These are phyloP conservation scores for Eucalyptus sideroxylon DNA, from an alignment of 345 rosid species.

Conservation along the genomic window DNA sequence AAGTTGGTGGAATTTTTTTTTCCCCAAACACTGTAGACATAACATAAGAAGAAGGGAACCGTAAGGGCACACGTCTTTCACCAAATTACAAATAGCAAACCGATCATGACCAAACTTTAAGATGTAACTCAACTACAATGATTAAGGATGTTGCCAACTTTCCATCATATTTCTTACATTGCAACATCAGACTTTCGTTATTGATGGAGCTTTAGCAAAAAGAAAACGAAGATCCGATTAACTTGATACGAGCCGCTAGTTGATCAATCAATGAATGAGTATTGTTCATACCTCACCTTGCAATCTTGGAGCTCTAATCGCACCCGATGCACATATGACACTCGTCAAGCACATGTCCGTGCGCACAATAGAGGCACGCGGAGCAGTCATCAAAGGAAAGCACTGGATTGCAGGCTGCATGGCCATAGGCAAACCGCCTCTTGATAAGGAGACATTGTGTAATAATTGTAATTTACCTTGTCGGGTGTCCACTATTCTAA, in stretches of 20 bases:
- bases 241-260: neutral
- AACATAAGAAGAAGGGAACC: neutral
- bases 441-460: neutral
- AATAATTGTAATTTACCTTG: neutral
- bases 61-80: neutral
- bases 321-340: neutral
- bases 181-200: neutral
- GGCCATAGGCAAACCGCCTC: neutral
- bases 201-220: neutral
- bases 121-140: neutral
- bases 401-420: neutral
- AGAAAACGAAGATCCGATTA: neutral
- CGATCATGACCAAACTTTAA: neutral
- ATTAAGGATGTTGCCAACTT: neutral
- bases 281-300: neutral
- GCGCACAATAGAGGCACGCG: neutral
- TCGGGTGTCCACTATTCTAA: neutral
- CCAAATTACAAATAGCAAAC: neutral
- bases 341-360: too few species aligned
- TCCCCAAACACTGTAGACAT: neutral
- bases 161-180: neutral
- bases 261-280: neutral
- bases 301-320: neutral
- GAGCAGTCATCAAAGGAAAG: neutral
- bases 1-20: neutral